A percentile compares a stretch with the other conserved stretches of the same genome.
Conservation (phyloP, 1,139 yeast genomes). For the Yamadazyma taylorii region DNA sequence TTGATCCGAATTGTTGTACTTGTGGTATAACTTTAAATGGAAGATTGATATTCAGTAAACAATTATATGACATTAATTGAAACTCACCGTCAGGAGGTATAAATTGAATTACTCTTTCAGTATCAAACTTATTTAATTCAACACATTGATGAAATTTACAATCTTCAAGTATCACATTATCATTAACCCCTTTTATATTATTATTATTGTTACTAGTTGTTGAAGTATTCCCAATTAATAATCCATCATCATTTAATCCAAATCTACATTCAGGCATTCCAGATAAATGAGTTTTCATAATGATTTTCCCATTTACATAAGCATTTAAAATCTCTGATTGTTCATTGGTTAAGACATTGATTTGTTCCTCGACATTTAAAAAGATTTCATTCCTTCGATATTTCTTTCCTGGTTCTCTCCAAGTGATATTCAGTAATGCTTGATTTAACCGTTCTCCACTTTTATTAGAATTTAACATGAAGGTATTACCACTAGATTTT, state of each 20-base stretch:
- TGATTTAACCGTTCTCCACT: conserved; percentile 13
- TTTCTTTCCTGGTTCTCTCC: conserved; percentile 74
- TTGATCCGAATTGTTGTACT: conserved; percentile 53
- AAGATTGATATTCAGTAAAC: conserved; percentile 53
- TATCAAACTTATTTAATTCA: conserved; percentile 75
- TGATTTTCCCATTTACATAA: conserved; percentile 75
- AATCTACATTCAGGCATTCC: conserved; percentile 74
- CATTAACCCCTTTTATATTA: conserved; percentile 11
- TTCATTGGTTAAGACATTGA: conserved; percentile 64
- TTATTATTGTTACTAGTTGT: conserved; percentile 10
- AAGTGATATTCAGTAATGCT: conserved; percentile 35
- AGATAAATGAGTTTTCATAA: conserved; percentile 68
- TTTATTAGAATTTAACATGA: conserved; percentile 12
- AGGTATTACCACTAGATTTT: conserved; percentile 13
- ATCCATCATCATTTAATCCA: conserved; percentile 53
- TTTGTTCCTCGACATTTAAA: conserved; percentile 73
- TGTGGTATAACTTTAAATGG: conserved; percentile 75
- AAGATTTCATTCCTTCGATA: conserved; percentile 82
- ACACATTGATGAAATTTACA: conserved; percentile 92
- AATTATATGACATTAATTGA: conserved; percentile 77
- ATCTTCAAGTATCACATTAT: conserved; percentile 62
- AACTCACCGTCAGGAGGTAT: conserved; percentile 94
- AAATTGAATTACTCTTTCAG: conserved; percentile 76
- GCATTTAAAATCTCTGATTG: conserved; percentile 65
- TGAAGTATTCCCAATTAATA: conserved; percentile 17